Percentiles rank a stretch among this genome's conserved stretches.
Conservation (phyloP, 1,284 basidiomycete species). For the Afroboletus lepidellus region DNA sequence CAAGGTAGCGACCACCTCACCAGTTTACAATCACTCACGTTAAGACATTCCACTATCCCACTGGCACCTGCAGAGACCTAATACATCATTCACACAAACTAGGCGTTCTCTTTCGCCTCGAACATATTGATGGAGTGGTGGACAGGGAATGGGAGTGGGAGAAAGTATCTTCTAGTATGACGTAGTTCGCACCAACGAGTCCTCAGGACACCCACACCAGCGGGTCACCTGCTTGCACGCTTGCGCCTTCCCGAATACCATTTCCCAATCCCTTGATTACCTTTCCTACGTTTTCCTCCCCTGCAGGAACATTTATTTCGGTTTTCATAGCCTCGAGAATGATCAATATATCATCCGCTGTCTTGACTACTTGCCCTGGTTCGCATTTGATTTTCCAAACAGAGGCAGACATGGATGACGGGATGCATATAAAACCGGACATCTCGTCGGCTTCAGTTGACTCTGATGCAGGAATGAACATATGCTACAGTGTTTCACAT, state of each 20-base stretch:
- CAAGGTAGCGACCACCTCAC: too few species aligned
- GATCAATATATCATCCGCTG: constrained; percentile 48
- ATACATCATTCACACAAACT: constrained; percentile 3
- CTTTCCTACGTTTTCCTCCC: constrained; percentile 46
- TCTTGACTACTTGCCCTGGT: constrained; percentile 45
- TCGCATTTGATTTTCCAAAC: constrained; percentile 57
- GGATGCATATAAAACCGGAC: constrained; percentile 18
- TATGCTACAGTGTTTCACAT: too few species aligned
- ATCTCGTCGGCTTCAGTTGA: constrained; percentile 20
- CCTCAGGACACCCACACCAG: constrained; percentile 36
- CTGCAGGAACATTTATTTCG: constrained; percentile 51
- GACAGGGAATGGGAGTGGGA: background rate
- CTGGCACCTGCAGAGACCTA: too few species aligned
- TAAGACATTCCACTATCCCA: too few species aligned
- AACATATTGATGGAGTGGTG: background rate
- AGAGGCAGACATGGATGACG: constrained; percentile 49
- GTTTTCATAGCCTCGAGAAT: constrained; percentile 77
- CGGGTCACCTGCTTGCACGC: constrained; percentile 45
- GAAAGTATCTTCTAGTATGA: background rate
- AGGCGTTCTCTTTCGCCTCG: background rate
- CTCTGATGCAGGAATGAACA: background rate
- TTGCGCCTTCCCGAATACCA: constrained; percentile 42
- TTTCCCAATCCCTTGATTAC: constrained; percentile 41
- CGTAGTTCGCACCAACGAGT: background rate
- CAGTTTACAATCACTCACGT: too few species aligned